Percentiles rank a stretch among this genome's conserved stretches.
Evolutionary conservation across 371 early-diverging fungal genomes (phyloP).

Genomic region (Funneliformis caledonium): DNA sequence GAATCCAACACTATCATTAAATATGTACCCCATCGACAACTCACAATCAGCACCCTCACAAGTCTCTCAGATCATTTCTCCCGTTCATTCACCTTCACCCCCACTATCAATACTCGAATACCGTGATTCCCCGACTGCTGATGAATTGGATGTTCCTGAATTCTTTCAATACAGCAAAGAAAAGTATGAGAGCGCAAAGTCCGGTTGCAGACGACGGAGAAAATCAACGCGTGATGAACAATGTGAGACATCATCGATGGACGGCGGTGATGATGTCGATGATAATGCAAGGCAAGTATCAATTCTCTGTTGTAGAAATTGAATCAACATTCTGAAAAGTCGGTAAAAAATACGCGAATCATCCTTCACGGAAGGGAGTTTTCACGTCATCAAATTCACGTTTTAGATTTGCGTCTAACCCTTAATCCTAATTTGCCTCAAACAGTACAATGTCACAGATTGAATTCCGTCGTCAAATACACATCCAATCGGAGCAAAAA

Average conservation of each 20-base stretch:
- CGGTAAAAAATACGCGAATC: not conserved
- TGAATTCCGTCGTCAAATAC: slow-evolving; percentile 59
- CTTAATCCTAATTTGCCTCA: not conserved
- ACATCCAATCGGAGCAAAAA: slow-evolving; percentile 67
- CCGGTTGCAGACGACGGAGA: slow-evolving; percentile 15
- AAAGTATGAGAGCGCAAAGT: slow-evolving; percentile 40
- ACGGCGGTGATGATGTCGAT: slow-evolving; percentile 26
- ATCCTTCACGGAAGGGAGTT: not conserved
- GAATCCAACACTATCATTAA: not conserved
- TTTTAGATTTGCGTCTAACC: too few species aligned
- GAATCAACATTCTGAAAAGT: not conserved
- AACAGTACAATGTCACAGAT: slow-evolving; percentile 43
- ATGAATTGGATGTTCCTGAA: slow-evolving; percentile 35
- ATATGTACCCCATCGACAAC: slow-evolving; percentile 5
- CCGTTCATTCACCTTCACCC: slow-evolving; percentile 27
- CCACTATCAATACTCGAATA: slow-evolving; percentile 21
- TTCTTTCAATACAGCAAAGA: slow-evolving; percentile 41
- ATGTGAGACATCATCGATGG: slow-evolving; percentile 16
- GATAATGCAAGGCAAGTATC: slow-evolving; percentile 19
- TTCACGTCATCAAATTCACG: not conserved
- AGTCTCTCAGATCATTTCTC: slow-evolving; percentile 35
- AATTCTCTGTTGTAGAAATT: not conserved
- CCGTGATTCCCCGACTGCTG: slow-evolving; percentile 32
- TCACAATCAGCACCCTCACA: not conserved
- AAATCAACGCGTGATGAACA: slow-evolving; percentile 21